Evolutionary conservation across 805 yeast species (phyloP), one percentile per base, ranked within the genome.

Genomic region (Barnettozyma salicaria): DNA sequence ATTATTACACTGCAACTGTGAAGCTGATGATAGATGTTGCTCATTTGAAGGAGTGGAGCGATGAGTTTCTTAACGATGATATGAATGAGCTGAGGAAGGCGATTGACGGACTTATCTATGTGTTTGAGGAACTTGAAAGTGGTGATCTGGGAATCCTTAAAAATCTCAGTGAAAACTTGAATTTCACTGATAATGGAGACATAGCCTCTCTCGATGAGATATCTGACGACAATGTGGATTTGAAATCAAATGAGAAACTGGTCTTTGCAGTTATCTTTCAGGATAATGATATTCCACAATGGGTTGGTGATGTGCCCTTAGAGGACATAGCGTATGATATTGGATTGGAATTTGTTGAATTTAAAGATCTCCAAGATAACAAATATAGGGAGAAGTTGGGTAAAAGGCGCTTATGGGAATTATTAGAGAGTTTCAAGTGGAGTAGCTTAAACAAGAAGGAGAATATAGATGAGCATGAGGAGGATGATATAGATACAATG

Each of bases 341-440:
- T 11, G 31, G 31, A n/a, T 35, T 68, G 36, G 79, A 74, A 40
- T 59, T 62, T 29, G 46, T 72, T 3, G 56, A 64, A 30, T 51
- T 60, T 18, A 36, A 44, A 18, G 58, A 48, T 16, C 55, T 56
- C 5, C 30, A 46, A 3, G 70, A 70, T 12, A 70, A 70, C 44
- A 73, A 71, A 45, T 71, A 40, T 42, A 50, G 50, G 16, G 80
- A 73, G 31, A 58, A 49, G 18, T 12, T 57, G 2, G 80, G 80
- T 0, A 47, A 52, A 11, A 63, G 59, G 26, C 49, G 80, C 40
- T 38, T 74, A 3, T 44, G 45, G 26, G 79, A 75, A 39, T 49
- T 73, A 3, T 45, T 76, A 5, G 72, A 75, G 33, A 59, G 72
- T 1, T 67, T 72, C 40, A 68, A 64, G 19, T 76, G 81, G 80